A percentile compares a stretch with the other conserved stretches of the same genome.
Evolutionary conservation across 345 rosid genomes (phyloP).

Genomic region (Passiflora organensis): DNA sequence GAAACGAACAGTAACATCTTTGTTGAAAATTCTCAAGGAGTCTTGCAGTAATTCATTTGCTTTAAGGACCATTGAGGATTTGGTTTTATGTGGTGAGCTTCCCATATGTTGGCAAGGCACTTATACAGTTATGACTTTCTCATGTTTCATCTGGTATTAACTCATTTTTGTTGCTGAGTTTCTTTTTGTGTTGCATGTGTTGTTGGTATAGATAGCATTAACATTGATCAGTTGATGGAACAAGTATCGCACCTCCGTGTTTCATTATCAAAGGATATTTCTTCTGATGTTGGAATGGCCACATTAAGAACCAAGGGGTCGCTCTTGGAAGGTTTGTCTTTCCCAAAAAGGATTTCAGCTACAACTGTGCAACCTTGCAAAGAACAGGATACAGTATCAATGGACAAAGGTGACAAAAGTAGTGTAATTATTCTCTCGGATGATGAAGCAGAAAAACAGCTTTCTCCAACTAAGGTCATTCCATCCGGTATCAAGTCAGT

Average conservation of each 20-base stretch:
- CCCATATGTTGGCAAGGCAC: slow-evolving; percentile 1
- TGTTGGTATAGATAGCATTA: slow-evolving; percentile 44
- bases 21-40: slow-evolving; percentile 49
- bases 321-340: slow-evolving; percentile 20
- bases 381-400: slow-evolving; percentile 28
- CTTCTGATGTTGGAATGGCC: slow-evolving; percentile 18
- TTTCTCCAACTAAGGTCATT: slow-evolving; percentile 25
- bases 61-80: slow-evolving; percentile 46
- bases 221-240: slow-evolving; percentile 55
- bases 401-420: slow-evolving; percentile 20
- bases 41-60: slow-evolving; percentile 38
- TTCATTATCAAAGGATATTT: slow-evolving; percentile 38
- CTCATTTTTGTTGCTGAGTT: not conserved
- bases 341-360: slow-evolving; percentile 19
- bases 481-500: slow-evolving; percentile 28
- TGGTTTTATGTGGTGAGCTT: slow-evolving; percentile 61
- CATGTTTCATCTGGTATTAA: slow-evolving; percentile 11
- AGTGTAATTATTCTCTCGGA: slow-evolving; percentile 46
- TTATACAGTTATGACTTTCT: slow-evolving; percentile 7
- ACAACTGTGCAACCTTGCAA: slow-evolving; percentile 24
- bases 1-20: slow-evolving; percentile 62
- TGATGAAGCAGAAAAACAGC: slow-evolving; percentile 47
- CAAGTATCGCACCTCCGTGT: slow-evolving; percentile 58
- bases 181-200: slow-evolving; percentile 13
- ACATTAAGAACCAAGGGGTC: slow-evolving; percentile 20